phyloP scores from a whole-genome alignment of 352 stramenopile species.

The Pilasporangium apinafurcum region DNA sequence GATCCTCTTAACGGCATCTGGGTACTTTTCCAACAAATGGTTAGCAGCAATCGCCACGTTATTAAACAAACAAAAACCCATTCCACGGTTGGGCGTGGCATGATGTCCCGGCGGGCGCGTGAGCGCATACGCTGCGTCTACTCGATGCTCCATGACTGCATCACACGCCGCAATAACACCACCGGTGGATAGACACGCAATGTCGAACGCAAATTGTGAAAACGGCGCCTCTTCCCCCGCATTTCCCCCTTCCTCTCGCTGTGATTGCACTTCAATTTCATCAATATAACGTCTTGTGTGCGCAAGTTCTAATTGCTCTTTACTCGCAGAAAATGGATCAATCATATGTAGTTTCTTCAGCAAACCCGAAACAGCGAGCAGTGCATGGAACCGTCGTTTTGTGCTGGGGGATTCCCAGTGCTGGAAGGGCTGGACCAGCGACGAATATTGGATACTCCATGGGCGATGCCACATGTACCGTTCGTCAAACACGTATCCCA shows the following conservation, averaged over 20 bases:
- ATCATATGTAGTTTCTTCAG: slow-evolving; percentile 33
- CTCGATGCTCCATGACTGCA: slow-evolving; percentile 34
- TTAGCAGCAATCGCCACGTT: slow-evolving; percentile 59
- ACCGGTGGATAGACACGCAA: slow-evolving; percentile 62
- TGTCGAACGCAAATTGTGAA: slow-evolving; percentile 65
- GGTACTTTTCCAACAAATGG: slow-evolving; percentile 48
- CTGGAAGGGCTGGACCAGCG: slow-evolving; percentile 48
- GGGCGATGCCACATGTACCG: slow-evolving; percentile 72
- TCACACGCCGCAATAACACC: slow-evolving; percentile 55
- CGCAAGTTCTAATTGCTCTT: slow-evolving; percentile 39
- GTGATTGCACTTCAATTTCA: slow-evolving; percentile 42
- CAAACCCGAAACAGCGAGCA: slow-evolving; percentile 69
- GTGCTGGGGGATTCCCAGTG: slow-evolving; percentile 81
- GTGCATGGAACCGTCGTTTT: slow-evolving; percentile 74
- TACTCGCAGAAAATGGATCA: slow-evolving; percentile 25
- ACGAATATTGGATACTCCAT: slow-evolving; percentile 44
- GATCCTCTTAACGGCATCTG: slow-evolving; percentile 70
- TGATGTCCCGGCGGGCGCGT: slow-evolving; percentile 73
- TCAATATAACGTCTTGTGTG: slow-evolving; percentile 54
- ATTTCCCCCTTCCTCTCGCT: slow-evolving; percentile 50
- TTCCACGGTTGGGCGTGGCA: slow-evolving; percentile 35
- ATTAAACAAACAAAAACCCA: slow-evolving; percentile 75
- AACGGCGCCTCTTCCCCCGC: slow-evolving; percentile 69
- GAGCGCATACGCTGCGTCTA: slow-evolving; percentile 51
- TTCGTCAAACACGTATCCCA: slow-evolving; percentile 83